Conservation (phyloP, 768 basidiomycete genomes). For the Xerocomellus dryophilus region DNA sequence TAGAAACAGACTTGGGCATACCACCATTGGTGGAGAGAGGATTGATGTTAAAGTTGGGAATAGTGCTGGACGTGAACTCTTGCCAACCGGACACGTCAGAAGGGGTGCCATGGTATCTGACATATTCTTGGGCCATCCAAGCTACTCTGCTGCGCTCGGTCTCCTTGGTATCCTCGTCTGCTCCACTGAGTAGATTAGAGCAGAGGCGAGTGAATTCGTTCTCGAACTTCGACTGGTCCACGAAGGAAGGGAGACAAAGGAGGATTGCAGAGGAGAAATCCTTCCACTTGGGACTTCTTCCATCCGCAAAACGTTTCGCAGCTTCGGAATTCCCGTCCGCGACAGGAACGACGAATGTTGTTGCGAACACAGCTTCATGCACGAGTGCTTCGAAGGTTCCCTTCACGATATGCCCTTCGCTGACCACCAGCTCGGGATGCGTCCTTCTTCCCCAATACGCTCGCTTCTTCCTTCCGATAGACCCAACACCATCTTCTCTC, state of each 20-base stretch:
- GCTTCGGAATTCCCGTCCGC: conserved; percentile 16
- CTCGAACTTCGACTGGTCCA: conserved; percentile 59
- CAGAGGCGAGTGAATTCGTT: conserved; percentile 67
- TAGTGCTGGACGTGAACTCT: conserved; percentile 49
- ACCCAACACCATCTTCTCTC: conserved; percentile 31
- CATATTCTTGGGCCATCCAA: conserved; percentile 68
- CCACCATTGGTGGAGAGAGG: conserved; percentile 25
- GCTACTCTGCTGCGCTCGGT: conserved; percentile 45
- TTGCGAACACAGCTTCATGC: conserved; percentile 80
- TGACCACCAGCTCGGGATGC: conserved; percentile 65
- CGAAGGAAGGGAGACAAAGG: conserved; percentile 56
- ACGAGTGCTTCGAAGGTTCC: conserved; percentile 77
- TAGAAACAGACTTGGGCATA: conserved; percentile 47
- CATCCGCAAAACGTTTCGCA: conserved; percentile 18
- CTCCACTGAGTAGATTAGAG: conserved; percentile 59
- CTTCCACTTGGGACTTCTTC: conserved; percentile 46
- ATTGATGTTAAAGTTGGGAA: conserved; percentile 41
- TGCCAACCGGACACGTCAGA: conserved; percentile 55
- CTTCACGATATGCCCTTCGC: conserved; percentile 45
- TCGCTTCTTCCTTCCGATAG: conserved; percentile 50
- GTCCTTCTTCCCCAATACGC: conserved; percentile 75
- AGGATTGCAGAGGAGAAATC: conserved; percentile 61
- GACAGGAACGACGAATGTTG: conserved; percentile 46
- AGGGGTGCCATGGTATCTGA: conserved; percentile 54
- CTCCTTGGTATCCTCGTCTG: conserved; percentile 38